Base-by-base conservation (phyloP, 306 rosid species). In the Begonia loranthoides region DNA sequence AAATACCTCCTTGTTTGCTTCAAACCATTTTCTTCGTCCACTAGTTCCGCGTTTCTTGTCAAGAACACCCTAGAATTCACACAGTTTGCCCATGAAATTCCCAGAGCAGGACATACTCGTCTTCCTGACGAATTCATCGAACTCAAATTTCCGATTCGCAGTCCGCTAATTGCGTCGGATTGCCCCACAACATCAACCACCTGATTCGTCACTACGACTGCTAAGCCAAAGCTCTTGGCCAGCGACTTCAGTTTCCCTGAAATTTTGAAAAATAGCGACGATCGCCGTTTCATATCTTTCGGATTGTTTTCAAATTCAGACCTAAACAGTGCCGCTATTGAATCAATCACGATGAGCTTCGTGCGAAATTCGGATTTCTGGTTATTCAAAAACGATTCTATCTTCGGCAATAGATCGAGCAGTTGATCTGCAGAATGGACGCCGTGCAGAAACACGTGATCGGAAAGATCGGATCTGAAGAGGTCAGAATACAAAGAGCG, bases 71-170 rank as follows among this genome's bases (percentile, higher is more conserved):
- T 84, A 13, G 97, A 71, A 59, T 85, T 89, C 46, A 84, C 83
- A 11, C 97, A 89, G n/a, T 79, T 72, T 0, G 97, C 75, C 97
- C 97, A 89, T 1, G 83, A 76, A 10, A 85, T n/a, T 41, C 97
- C 95, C 45, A 89, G 43, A 0, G 97, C 97, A 0, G 97, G 81
- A 49, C 83, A 73, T 17, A 89, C 89, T 52, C 75, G 61, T 57
- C 97, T 73, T 1, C 79, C 90, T 0, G 87, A 89, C 0, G 95
- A 79, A 52, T 43, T 48, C 68, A 82, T 10, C 16, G 43, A 49
- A 11, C 56, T 43, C 65, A 81, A 64, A 36, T 81, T 84, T 61
- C 97, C 95, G 64, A 84, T 56, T 66, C 76, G 72, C n/a, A 84
- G 1, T 6, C 75, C 82, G 57, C 55, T 81, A 13, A 61, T 21